Base-by-base conservation (phyloP, 257 asterid genomes). In the Gentiana macrophylla region DNA sequence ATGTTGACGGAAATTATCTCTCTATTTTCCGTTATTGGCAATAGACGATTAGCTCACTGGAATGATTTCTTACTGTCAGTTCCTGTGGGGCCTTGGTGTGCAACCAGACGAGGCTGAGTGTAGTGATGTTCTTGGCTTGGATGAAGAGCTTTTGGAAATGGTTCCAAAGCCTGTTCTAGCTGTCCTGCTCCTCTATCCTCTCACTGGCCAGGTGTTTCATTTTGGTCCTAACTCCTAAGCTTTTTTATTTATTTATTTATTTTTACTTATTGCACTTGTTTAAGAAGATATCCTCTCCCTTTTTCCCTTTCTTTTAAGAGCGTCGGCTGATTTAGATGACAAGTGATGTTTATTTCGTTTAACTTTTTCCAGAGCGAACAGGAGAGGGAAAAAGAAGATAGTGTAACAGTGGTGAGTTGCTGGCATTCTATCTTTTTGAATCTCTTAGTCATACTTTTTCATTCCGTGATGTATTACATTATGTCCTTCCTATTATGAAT, bases 111-210 rank as follows among this genome's bases (percentile, higher is more conserved):
- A 83, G 81, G 94, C 79, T 8, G 95, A 83, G 81, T 91, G 98
- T 83, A 77, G 44, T 65, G 95, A 92, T 79, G 99, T 92, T 52
- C 85, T 81, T 66, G 99, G 99, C 57, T 83, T 92, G 65, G 99
- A 92, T 69, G 94, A 77, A 53, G 97, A 83, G 49, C 94, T 88
- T 51, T 49, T 92, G 80, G 97, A 72, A 64, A 85, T 88, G 97
- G 99, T 92, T 49, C 99, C 99, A 0, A 74, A 83, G 82, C 99
- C 97, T 8, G 95, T 87, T 13, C 86, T 87, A 0, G 94, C 98
- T 1, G 96, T 91, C 41, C 61, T 91, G 71, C 81, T 84, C 64
- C 96, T 91, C 35, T 91, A 80, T 71, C 98, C 98, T 45, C 47
- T 84, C 50, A 91, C 98, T 6, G 3, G 72, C 8, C 66, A 84